Evolutionary conservation across 1,284 basidiomycete species (phyloP), one percentile per base, ranked within the genome.

Genomic region (Puccinia hordei): DNA sequence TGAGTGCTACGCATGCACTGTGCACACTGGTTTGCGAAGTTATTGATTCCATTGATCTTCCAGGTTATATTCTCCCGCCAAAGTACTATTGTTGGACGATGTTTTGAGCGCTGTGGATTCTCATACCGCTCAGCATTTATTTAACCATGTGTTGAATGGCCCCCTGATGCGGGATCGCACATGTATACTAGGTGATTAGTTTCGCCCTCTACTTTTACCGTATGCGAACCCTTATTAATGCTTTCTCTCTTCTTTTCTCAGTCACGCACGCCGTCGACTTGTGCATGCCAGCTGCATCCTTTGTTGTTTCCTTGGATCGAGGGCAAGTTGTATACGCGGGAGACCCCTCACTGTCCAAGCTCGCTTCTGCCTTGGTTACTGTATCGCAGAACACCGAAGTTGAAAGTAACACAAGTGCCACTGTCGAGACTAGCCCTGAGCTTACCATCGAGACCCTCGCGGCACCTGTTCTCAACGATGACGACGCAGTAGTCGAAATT

Each of bases 251-350:
- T 24, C 15, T 33, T 46, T 72, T 24, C 41, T 63, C 33, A 74
- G 92, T 95, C 51, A 94, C 93, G 0, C 94, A 96, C 85, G 93
- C 95, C 83, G 90, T 94, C 82, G 90, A 85, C 41, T 85, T 89
- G 6, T 87, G 87, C 38, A 84, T 88, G 0, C 87, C 88, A 0
- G 86, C 86, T 6, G 87, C 88, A 0, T 83, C 85, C 0, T 86
- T 85, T 71, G 86, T 85, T 12, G 86, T 87, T 13, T 83, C 85
- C 33, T 82, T 86, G 82, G 83, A 87, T 76, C 83, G 84, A 49
- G 86, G 86, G 10, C 73, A 79, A 30, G 84, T 87, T 49, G 81
- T 85, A 2, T 83, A 83, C 3, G 82, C 83, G 0, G 86, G 86
- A 4, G 75, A 83, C 15, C 84, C 86, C 1, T 76, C 61, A 38